Conservation (phyloP, 768 basidiomycete genomes). For the Thelephora aurantiotincta region DNA sequence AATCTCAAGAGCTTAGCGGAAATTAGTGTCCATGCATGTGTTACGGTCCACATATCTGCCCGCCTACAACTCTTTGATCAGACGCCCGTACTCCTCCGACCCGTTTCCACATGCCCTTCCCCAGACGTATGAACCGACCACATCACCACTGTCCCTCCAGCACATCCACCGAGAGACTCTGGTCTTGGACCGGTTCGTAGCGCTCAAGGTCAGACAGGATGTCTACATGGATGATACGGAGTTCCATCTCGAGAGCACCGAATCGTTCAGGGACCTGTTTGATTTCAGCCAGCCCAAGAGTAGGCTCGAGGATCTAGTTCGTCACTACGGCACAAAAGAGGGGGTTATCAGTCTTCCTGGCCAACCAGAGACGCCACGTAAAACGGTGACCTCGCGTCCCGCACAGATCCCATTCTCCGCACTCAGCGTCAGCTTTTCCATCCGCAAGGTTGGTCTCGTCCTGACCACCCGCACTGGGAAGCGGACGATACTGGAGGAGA, state of each 20-base stretch:
- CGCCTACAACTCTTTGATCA: slow-evolving; percentile 46
- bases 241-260: slow-evolving; percentile 62
- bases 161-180: slow-evolving; percentile 58
- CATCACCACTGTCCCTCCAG: slow-evolving; percentile 17
- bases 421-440: slow-evolving; percentile 27
- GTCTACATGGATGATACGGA: slow-evolving; percentile 61
- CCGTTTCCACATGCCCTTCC: slow-evolving; percentile 46
- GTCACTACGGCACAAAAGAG: slow-evolving; percentile 24
- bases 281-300: slow-evolving; percentile 62
- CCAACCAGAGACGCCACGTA: not conserved
- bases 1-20: not conserved
- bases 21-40: slow-evolving; percentile 64
- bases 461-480: slow-evolving; percentile 21
- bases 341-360: slow-evolving; percentile 15
- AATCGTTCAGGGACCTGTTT: slow-evolving; percentile 69
- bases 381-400: not conserved
- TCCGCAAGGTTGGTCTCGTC: slow-evolving; percentile 24
- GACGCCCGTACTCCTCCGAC: slow-evolving; percentile 60
- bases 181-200: slow-evolving; percentile 67
- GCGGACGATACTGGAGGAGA: slow-evolving; percentile 41
- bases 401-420: slow-evolving; percentile 16
- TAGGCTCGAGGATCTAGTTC: slow-evolving; percentile 63
- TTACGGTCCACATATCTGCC: slow-evolving; percentile 64
- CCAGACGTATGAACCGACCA: slow-evolving; percentile 11
- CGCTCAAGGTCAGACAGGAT: slow-evolving; percentile 69